A percentile compares a stretch with the other conserved stretches of the same genome.
Conservation (phyloP, 2,329 filamentous ascomycete genomes). For the Beauveria sp. region DNA sequence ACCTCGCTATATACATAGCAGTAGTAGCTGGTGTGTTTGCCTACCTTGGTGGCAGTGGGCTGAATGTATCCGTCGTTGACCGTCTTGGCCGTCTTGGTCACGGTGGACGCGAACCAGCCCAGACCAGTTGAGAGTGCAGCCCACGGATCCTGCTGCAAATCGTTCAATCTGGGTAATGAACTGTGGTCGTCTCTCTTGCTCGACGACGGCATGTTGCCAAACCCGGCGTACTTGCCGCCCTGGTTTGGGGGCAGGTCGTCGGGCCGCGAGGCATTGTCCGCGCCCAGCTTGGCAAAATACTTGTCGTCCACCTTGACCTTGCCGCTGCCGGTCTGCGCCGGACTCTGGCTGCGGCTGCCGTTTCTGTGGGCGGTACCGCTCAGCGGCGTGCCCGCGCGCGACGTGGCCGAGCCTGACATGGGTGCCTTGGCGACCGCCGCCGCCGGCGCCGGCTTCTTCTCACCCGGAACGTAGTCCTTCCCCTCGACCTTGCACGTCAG, state of each 20-base stretch:
- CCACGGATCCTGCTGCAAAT: slow-evolving; percentile 85
- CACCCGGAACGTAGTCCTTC: slow-evolving; percentile 70
- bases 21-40: background rate
- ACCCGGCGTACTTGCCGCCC: slow-evolving; percentile 86
- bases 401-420: slow-evolving; percentile 21
- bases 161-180: slow-evolving; percentile 63
- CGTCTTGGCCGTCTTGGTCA: slow-evolving; percentile 83
- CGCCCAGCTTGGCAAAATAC: slow-evolving; percentile 82
- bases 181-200: slow-evolving; percentile 34
- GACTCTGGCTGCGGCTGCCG: slow-evolving; percentile 33
- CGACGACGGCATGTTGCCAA: slow-evolving; percentile 67
- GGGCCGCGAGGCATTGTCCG: slow-evolving; percentile 69
- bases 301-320: slow-evolving; percentile 68
- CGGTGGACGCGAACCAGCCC: slow-evolving; percentile 84
- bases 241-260: slow-evolving; percentile 75
- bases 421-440: slow-evolving; percentile 18
- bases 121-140: slow-evolving; percentile 86
- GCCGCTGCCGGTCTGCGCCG: slow-evolving; percentile 27
- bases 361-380: slow-evolving; percentile 35
- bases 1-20: background rate
- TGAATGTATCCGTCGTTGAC: slow-evolving; percentile 90
- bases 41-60: slow-evolving; percentile 80
- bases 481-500: slow-evolving; percentile 83
- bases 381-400: slow-evolving; percentile 28
- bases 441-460: slow-evolving; percentile 42